These are phyloP conservation scores for Blastobotrys ciferrii DNA, from an alignment of 1,139 yeast species.

Conservation along the genomic window DNA sequence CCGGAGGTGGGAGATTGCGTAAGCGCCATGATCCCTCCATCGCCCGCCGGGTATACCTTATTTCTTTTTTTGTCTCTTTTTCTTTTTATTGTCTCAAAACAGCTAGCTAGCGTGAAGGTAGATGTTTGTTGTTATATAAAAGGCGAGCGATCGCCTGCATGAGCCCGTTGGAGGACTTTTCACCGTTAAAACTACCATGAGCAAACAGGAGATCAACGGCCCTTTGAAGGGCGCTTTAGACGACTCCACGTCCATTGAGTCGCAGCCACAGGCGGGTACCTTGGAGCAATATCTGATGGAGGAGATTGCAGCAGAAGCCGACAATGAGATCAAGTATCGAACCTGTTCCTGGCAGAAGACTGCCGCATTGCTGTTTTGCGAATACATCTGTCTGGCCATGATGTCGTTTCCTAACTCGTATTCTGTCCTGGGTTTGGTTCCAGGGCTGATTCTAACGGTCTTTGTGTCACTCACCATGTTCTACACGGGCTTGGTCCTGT, in stretches of 20 bases:
- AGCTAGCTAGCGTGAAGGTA: no score
- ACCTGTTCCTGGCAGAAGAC: constrained; percentile 59
- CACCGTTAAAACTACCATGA: neutral
- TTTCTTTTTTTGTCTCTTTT: no score
- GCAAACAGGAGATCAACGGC: constrained; percentile 1
- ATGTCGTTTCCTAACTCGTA: constrained; percentile 67
- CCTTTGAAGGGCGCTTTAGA: neutral
- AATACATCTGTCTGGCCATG: constrained; percentile 60
- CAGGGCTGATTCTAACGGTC: constrained; percentile 55
- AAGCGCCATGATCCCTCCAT: no score
- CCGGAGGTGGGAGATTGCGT: no score
- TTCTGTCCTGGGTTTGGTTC: constrained; percentile 56
- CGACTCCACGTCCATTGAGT: constrained; percentile 1
- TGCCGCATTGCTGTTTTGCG: constrained; percentile 57
- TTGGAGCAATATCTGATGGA: constrained; percentile 34
- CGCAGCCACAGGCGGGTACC: constrained; percentile 19
- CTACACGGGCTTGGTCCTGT: constrained; percentile 54
- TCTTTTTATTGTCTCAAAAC: neutral
- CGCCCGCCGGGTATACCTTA: no score
- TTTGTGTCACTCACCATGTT: constrained; percentile 51
- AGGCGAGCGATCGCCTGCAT: neutral
- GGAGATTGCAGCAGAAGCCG: constrained; percentile 33
- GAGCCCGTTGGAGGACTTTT: neutral
- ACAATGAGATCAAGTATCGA: constrained; percentile 46
- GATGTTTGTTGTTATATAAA: neutral